Evolutionary conservation across 768 basidiomycete species (phyloP), one percentile per base, ranked within the genome.

Genomic region (Pisolithus tinctorius): DNA sequence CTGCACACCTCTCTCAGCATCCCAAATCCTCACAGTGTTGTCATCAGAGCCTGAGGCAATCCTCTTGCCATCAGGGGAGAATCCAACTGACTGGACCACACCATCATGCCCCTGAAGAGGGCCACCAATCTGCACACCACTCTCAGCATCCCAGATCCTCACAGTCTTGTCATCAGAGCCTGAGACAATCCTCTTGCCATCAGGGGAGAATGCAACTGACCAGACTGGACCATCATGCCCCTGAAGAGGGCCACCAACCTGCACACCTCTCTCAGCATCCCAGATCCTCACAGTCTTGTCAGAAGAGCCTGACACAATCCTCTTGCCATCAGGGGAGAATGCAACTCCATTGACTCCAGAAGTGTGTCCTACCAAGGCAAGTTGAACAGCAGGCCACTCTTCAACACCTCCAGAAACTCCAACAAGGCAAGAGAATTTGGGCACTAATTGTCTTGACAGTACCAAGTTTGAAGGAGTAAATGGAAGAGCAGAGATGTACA

Each of bases 391-490:
- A 20, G 40, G 40, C 40, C 40, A 41, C 7, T 41, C 17, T 41
- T 17, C 14, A 20, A 8, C 17, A 4, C 23, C 40, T 41, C 3
- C 40, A 17, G n/a, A 8, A 20, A 20, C 6, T 23, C 4, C 17
- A 41, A 6, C 40, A 20, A 41, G 40, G 8, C 40, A 9, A 8
- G 17, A 11, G 40, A 17, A 41, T 41, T 13, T 41, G 17, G 48
- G 26, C 10, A 39, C 6, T 7, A 27, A 2, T 27, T 20, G 27
- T 13, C 11, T 27, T 7, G 37, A 41, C 20, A 49, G 8, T 11
- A 64, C 63, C 61, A 65, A 62, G 55, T 54, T 51, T 47, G 31
- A 26, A 48, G 53, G 54, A 53, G 53, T 53, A 46, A 65, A 62
- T 42, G 62, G 58, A 13, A 65, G 41, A 3, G 57, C 62, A 29